Percentiles rank a stretch among this genome's conserved stretches.
Conservation (phyloP, 2,329 filamentous ascomycete species). For the Gyromitra esculenta region DNA sequence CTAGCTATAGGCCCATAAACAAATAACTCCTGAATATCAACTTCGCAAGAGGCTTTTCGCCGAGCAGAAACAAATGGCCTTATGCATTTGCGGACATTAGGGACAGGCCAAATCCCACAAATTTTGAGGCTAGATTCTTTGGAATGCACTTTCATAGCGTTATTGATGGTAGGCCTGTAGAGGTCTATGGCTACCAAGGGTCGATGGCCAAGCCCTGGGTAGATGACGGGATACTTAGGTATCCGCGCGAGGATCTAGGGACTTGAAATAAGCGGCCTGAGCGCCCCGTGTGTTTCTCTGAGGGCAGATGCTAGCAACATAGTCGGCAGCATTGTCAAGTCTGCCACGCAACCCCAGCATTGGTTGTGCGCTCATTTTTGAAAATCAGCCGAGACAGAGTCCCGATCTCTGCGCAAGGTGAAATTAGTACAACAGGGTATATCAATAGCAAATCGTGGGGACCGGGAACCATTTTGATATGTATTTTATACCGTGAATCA, state of each 20-base stretch:
- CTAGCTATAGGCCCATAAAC: no score
- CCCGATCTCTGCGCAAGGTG: background rate
- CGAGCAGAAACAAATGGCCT: background rate
- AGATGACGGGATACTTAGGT: background rate
- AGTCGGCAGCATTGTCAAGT: background rate
- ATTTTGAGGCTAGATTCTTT: background rate
- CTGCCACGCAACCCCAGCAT: background rate
- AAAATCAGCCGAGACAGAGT: background rate
- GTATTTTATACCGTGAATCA: background rate
- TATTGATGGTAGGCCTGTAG: background rate
- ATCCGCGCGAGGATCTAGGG: background rate
- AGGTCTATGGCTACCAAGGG: background rate
- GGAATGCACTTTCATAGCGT: background rate
- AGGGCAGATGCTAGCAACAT: background rate
- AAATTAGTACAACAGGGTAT: background rate
- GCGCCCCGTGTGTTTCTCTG: background rate
- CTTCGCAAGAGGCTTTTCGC: background rate
- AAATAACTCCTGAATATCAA: background rate
- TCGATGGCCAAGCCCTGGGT: background rate
- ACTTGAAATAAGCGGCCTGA: slow-evolving; percentile 5
- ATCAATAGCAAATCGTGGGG: background rate
- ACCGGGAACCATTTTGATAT: background rate
- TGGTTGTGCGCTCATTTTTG: background rate
- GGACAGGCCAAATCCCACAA: background rate
- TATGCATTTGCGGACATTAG: background rate